Evolutionary conservation across 331 rosid genomes (phyloP), one percentile per base, ranked within the genome.

Genomic region (Malus hybrid): DNA sequence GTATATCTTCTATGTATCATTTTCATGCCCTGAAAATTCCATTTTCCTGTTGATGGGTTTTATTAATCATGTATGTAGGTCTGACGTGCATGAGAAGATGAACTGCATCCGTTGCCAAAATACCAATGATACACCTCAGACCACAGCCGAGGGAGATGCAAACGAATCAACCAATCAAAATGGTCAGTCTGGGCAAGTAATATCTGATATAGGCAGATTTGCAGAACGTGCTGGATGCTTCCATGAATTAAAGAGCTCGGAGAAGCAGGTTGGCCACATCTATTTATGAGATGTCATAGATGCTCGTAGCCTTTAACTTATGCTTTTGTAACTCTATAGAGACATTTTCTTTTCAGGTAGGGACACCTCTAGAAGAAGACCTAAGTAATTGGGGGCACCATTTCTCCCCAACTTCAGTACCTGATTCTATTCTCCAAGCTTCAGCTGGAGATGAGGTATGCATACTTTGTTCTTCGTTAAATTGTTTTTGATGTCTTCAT

Each of bases 321-420:
- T 15, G 24, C 12, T 50, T 13, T 79, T 42, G 62, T 62, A 18
- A 32, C 34, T 63, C 19, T 55, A 20, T 48, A 33, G 22, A 16
- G 8, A 29, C 33, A 30, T 56, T 64, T 28, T 34, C 63, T 57
- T 75, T 84, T 79, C 78, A 89, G 98, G 86, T 87, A 15, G 98
- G 98, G 80, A 77, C 82, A 61, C 97, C 98, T 68, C 78, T 91
- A 66, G 98, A 93, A 87, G 97, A 93, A 80, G 96, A 93, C 80
- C 83, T 93, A 78, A 86, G 89, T 77, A 86, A 86, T 63, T 93
- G 98, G 98, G 98, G 98, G 65, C 98, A 93, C 83, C 98, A 93
- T 85, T 91, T 87, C 77, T 77, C 39, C 82, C 77, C 98, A 70
- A 65, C 86, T 52, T 80, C 98, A 56, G 97, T 91, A n/a, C 98